Evolutionary conservation across 2,329 filamentous ascomycete genomes (phyloP).

Genomic region (Colletotrichum cordylinicola): DNA sequence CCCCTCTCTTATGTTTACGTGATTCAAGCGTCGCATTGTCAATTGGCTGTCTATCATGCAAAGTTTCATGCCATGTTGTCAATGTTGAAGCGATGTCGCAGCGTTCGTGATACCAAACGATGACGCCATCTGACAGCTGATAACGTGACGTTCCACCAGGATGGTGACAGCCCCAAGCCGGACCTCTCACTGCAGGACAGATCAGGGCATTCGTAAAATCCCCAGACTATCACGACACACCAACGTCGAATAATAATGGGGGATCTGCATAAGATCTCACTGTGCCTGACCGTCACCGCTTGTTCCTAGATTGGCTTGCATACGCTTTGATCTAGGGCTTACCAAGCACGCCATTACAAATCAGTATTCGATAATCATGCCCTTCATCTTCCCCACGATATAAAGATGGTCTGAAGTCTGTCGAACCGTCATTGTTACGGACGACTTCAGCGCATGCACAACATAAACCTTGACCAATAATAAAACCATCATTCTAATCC

Average conservation of each 20-base stretch:
- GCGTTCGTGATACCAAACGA: neutral
- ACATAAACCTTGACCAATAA: neutral
- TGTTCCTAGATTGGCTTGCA: neutral
- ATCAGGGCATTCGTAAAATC: neutral
- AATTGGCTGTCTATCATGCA: neutral
- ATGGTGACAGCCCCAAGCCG: neutral
- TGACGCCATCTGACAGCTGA: constrained; percentile 8
- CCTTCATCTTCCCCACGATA: neutral
- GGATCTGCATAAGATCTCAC: neutral
- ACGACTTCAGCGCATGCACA: neutral
- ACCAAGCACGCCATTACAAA: constrained; percentile 21
- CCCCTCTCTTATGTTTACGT: neutral
- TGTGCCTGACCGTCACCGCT: neutral
- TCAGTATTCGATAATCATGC: neutral
- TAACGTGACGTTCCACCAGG: constrained; percentile 9
- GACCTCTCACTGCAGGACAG: neutral
- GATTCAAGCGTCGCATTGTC: neutral
- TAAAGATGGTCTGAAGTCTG: neutral
- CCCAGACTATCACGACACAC: neutral
- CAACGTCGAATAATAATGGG: neutral
- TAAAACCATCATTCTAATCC: neutral
- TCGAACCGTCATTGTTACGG: neutral
- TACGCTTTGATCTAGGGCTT: neutral
- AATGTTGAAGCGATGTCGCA: neutral
- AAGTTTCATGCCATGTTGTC: neutral